These are phyloP conservation scores for Theobroma grandiflorum DNA, from an alignment of 441 rosid genomes.

Conservation along the genomic window DNA sequence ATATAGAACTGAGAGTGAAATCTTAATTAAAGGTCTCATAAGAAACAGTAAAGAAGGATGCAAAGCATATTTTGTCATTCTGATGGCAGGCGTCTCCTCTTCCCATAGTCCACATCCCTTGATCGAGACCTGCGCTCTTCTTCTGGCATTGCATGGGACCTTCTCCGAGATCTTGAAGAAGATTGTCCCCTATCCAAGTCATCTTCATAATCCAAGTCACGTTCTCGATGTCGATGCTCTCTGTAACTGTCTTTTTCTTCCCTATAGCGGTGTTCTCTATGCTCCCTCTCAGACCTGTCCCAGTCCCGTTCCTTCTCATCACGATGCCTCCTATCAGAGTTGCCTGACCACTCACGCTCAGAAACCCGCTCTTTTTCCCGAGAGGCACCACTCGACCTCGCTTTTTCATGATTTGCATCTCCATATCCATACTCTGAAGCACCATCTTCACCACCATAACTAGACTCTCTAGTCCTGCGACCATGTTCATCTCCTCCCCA, in stretches of 20 bases:
- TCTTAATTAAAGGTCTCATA: conserved; percentile 24
- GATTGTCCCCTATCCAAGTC: conserved; percentile 87
- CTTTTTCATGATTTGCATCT: conserved; percentile 85
- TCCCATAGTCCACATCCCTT: conserved; percentile 91
- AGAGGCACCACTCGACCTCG: conserved; percentile 58
- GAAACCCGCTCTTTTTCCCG: conserved; percentile 73
- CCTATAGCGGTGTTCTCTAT: conserved; percentile 67
- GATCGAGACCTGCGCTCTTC: conserved; percentile 84
- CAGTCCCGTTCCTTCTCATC: conserved; percentile 71
- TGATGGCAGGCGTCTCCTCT: conserved; percentile 78
- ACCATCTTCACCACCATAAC: conserved; percentile 93
- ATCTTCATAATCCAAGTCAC: conserved; percentile 73
- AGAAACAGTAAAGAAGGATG: conserved; percentile 29
- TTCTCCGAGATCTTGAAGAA: conserved; percentile 71
- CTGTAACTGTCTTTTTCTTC: conserved; percentile 80
- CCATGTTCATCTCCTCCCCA: conserved; percentile 80
- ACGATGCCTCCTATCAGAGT: conserved; percentile 76
- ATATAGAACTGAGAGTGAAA: conserved; percentile 24
- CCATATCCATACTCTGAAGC: conserved; percentile 94
- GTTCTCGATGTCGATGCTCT: conserved; percentile 76
- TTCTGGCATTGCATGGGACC: conserved; percentile 72
- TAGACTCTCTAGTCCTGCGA: conserved; percentile 74
- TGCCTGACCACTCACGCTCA: conserved; percentile 87
- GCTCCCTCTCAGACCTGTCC: conserved; percentile 70
- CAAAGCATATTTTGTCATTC: conserved; percentile 33